Evolutionary conservation across 805 yeast species (phyloP).

Genomic region (Yamadazyma endophytica): DNA sequence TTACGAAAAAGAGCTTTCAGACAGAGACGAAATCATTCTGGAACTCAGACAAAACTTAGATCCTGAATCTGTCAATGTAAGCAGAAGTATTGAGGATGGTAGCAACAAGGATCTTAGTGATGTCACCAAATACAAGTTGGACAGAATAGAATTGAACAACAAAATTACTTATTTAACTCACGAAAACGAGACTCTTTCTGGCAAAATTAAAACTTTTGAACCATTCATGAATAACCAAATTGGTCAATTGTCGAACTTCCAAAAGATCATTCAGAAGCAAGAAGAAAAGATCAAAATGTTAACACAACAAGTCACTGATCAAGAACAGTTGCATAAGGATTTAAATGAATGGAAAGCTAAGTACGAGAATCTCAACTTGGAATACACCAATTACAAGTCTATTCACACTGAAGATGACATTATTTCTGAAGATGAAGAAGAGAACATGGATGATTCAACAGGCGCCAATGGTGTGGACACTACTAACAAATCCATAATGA

Average conservation of each 20-base stretch:
- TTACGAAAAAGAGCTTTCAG: constrained; percentile 19
- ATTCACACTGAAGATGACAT: constrained; percentile 29
- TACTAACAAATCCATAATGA: constrained; percentile 20
- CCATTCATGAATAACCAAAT: constrained; percentile 52
- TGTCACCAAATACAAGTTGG: constrained; percentile 37
- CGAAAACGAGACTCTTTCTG: constrained; percentile 41
- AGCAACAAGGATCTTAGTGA: constrained; percentile 21
- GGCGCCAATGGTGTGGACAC: constrained; percentile 10
- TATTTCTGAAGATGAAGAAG: constrained; percentile 30
- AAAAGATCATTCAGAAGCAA: constrained; percentile 51
- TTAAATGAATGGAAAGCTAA: constrained; percentile 45
- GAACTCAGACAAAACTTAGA: constrained; percentile 27
- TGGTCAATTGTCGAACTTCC: constrained; percentile 48
- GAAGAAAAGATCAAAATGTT: constrained; percentile 41
- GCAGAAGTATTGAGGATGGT: constrained; percentile 6
- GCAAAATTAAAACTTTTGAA: constrained; percentile 44
- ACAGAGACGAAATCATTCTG: constrained; percentile 25
- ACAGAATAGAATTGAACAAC: constrained; percentile 40
- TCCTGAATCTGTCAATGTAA: constrained; percentile 16
- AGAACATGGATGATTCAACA: constrained; percentile 13
- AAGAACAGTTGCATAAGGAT: constrained; percentile 43
- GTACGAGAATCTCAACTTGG: constrained; percentile 40
- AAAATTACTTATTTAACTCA: constrained; percentile 41
- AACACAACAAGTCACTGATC: constrained; percentile 36
- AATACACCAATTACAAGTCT: constrained; percentile 37